Evolutionary conservation across 148 eudicot genomes (phyloP).

Genomic region (Polygonum aviculare): DNA sequence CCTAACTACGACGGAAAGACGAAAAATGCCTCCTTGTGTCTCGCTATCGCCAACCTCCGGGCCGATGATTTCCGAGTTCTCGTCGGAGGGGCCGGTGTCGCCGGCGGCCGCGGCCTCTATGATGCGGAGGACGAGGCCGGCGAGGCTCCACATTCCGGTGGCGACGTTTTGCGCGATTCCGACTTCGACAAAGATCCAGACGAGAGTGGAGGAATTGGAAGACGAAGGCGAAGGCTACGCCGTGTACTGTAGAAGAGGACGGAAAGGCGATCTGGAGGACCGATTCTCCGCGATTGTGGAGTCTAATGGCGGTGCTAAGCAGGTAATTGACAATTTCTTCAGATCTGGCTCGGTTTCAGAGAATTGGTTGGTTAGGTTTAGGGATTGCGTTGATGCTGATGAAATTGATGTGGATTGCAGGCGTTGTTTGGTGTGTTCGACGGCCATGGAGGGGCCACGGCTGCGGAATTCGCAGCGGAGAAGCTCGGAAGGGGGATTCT

Average conservation of each 20-base stretch:
- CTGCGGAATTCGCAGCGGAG: conserved; percentile 46
- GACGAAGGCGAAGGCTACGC: not conserved
- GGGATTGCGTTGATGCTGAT: not conserved
- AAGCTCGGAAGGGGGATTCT: conserved; percentile 43
- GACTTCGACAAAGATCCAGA: not conserved
- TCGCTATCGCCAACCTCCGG: not conserved
- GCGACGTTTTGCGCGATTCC: not conserved
- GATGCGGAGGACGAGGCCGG: conserved; percentile 5
- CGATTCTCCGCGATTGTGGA: conserved; percentile 1
- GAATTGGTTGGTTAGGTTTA: not conserved
- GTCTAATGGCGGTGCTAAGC: not conserved
- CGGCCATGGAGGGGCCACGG: conserved; percentile 69
- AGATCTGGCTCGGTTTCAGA: not conserved
- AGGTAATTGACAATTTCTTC: not conserved
- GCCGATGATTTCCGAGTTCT: not conserved
- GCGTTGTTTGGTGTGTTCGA: conserved; percentile 57
- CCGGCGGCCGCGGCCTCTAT: not conserved
- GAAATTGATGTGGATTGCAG: conserved; percentile 18
- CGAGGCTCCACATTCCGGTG: conserved; percentile 8
- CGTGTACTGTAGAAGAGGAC: not conserved
- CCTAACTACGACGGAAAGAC: not conserved
- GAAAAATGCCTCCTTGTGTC: conserved; percentile 1
- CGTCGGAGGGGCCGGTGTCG: not conserved
- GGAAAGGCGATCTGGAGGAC: conserved; percentile 1
- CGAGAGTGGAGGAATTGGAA: not conserved